These are phyloP conservation scores for Cryoendolithus antarcticus DNA, from an alignment of 2,329 filamentous ascomycete species.

Conservation along the genomic window DNA sequence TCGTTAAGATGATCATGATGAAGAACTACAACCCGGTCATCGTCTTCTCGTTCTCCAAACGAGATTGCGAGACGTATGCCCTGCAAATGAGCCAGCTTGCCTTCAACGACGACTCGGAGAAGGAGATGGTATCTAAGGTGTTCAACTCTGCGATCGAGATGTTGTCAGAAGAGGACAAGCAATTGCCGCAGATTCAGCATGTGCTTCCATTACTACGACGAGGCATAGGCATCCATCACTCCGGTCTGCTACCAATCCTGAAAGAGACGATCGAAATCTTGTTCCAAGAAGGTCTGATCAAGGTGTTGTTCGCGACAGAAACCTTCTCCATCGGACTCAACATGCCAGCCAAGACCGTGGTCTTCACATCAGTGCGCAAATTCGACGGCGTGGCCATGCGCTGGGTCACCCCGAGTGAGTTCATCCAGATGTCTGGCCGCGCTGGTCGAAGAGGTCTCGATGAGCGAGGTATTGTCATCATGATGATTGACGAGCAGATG, in stretches of 20 bases:
- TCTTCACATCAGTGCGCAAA: constrained; percentile 95
- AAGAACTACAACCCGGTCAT: constrained; percentile 97
- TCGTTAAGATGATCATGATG: constrained; percentile 96
- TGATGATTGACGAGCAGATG: constrained; percentile 98
- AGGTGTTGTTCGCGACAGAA: constrained; percentile 94
- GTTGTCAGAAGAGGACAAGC: constrained; percentile 80
- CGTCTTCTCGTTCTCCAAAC: constrained; percentile 98
- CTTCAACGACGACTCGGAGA: constrained; percentile 95
- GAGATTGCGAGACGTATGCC: constrained; percentile 85
- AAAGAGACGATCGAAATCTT: constrained; percentile 99
- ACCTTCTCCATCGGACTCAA: constrained; percentile 98
- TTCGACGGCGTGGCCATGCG: constrained; percentile 74
- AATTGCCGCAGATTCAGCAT: constrained; percentile 79
- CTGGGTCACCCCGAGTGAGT: constrained; percentile 87
- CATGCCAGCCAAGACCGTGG: constrained; percentile 98
- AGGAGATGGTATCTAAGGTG: constrained; percentile 85
- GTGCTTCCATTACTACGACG: constrained; percentile 78
- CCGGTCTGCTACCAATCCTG: constrained; percentile 82
- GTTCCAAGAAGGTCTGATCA: constrained; percentile 96
- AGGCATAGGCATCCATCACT: constrained; percentile 96
- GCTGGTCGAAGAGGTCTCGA: constrained; percentile 94
- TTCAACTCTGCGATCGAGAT: constrained; percentile 89
- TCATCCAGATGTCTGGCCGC: constrained; percentile 97
- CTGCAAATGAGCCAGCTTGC: constrained; percentile 74
- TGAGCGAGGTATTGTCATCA: constrained; percentile 95